Evolutionary conservation across 2,329 filamentous ascomycete species (phyloP).

Genomic region (Ophiocordyceps polyrhachis-furcata): DNA sequence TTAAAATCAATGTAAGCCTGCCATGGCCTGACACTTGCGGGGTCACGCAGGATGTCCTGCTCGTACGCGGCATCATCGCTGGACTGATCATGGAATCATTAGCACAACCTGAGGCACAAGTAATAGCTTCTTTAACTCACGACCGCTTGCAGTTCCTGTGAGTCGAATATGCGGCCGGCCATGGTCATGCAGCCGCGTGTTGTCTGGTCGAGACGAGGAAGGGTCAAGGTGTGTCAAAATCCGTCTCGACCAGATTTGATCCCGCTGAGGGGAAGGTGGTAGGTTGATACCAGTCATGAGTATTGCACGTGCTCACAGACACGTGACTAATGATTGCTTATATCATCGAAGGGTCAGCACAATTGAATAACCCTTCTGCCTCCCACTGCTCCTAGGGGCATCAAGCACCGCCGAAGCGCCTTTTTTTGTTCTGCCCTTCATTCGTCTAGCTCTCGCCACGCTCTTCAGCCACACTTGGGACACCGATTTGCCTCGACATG

Average conservation of each 20-base stretch:
- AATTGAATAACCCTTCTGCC: no score
- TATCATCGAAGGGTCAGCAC: background rate
- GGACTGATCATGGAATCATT: conserved; percentile 24
- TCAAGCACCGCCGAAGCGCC: background rate
- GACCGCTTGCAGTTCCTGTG: background rate
- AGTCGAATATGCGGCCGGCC: background rate
- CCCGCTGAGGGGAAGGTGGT: background rate
- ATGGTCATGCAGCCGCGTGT: background rate
- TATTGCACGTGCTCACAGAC: no score
- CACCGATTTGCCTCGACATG: conserved; percentile 17
- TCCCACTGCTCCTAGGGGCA: no score
- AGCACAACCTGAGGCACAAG: background rate
- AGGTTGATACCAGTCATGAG: background rate
- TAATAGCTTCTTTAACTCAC: background rate
- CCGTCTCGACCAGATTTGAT: background rate
- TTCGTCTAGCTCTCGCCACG: conserved; percentile 20
- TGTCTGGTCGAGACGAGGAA: background rate
- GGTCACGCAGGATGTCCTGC: conserved; percentile 78
- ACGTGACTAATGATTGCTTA: background rate
- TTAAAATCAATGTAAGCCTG: conserved; percentile 88
- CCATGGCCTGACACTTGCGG: conserved; percentile 81
- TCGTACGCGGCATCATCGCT: conserved; percentile 92
- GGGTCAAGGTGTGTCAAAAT: background rate
- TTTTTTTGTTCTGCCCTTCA: background rate
- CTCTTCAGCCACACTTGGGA: conserved; percentile 22